Base-by-base conservation (phyloP, 139 green algal species). In the Chlorella sp. region DNA sequence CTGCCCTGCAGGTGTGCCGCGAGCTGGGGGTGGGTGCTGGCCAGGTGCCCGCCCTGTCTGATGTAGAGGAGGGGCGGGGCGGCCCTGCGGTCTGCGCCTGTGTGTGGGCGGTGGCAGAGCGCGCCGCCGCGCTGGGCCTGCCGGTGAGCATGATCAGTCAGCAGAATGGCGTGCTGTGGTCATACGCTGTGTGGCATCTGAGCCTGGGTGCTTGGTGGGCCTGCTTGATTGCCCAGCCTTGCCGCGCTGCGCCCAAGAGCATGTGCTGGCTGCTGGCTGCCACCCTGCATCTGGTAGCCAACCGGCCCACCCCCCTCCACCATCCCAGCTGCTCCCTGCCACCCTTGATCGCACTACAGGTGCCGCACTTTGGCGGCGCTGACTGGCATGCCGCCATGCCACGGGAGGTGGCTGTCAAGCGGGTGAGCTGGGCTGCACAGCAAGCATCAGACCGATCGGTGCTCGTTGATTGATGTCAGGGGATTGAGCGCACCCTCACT, bases 351-450 rank as follows among this genome's bases (percentile, higher is more conserved):
- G 6, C 26, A 4, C 21, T 17, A 38, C 76, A 82, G 76, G 76
- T 82, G 56, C 76, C 76, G 0, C 21, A 6, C 7, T 82, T 82
- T 60, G 60, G 60, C 60, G 36, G 63, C 36, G 76, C 57, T 21
- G 57, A 62, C 32, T 47, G 16, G 34, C 72, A 60, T 38, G 71
- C 36, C 36, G 41, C 60, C 76, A 82, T 82, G 76, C 13, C 76
- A 16, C 56, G 76, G 7, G 34, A 73, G 36, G 60, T 26, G 0
- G 56, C 60, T 39, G 76, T 63, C 28, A 38, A 68, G 60, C 57
- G 76, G 76, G 76, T 82, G 76, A 70, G 71, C 38, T 23, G 70
- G 21, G 60, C 20, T 60, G 51, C 51, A 60, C 63, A 69, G 63
- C n/a, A n/a, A n/a, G n/a, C n/a, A n/a, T n/a, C n/a, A n/a, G n/a